Base-by-base conservation (phyloP, 495 filamentous ascomycete genomes). In the Penicillium riverlandense region DNA sequence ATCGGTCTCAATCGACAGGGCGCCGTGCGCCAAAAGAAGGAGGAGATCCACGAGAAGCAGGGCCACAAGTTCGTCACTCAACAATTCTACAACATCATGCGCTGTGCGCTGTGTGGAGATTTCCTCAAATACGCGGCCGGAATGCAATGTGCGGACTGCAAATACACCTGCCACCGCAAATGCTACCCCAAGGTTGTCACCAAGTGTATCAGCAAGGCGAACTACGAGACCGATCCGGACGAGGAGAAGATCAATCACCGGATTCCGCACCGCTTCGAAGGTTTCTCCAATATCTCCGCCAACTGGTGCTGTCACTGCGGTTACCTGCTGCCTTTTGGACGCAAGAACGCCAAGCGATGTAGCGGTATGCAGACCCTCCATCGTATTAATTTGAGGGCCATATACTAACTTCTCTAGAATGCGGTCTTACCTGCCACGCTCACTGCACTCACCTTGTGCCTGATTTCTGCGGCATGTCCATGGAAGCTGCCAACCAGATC, bases 1-100 rank as follows among this genome's bases (percentile, higher is more conserved):
- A 75, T 88, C 43, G 92, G 92, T 52, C 80, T 99, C 38, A 86
- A 87, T 51, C 87, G 92, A 50, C 92, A 96, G 71, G 92, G 92
- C 63, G 92, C 92, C 41, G 90, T 99, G 54, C 86, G 92, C 34
- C 90, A 96, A 64, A 85, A 85, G 55, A 97, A 97, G 69, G 92
- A 99, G 65, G 89, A 96, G 52, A 82, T 97, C 10, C 86, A 95
- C 69, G 92, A 97, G 66, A 91, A 95, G 75, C 95, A 95, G 59
- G 92, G 92, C 29, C 92, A 99, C 82, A 96, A 96, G 69, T 99
- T 99, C 54, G 81, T 96, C 38, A 82, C 85, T 52, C 90, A 95
- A 66, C 91, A 95, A 63, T 99, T 97, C 70, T 99, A 97, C 82
- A 97, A 97, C 72, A 96, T 99, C 63, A 99, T 99, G 92, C 92